phyloP scores from a whole-genome alignment of 2,329 filamentous ascomycete species.

The Colletotrichum sp. region DNA sequence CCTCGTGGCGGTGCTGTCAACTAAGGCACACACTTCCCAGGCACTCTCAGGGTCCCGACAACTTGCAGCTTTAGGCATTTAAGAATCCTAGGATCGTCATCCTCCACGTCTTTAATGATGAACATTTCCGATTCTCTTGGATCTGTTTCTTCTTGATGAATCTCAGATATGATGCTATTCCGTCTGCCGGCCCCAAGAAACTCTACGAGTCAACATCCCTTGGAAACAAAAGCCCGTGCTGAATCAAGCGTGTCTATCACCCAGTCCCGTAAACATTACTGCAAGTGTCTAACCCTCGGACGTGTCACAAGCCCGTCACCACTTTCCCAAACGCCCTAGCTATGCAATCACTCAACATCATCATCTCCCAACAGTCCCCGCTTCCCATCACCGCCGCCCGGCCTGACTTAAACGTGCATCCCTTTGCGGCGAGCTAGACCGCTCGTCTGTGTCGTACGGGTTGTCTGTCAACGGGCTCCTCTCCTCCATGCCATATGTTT shows the following conservation, averaged over 20 bases:
- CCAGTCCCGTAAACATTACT: not conserved
- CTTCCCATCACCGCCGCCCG: not conserved
- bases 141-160: not conserved
- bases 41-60: not conserved
- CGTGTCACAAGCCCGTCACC: not conserved
- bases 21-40: not conserved
- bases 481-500: not conserved
- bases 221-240: not conserved
- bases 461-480: not conserved
- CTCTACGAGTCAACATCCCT: not conserved
- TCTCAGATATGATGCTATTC: not conserved
- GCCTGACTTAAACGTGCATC: not conserved
- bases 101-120: not conserved
- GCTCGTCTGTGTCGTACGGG: not conserved
- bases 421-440: not conserved
- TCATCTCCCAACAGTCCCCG: not conserved
- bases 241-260: not conserved
- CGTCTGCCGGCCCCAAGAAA: not conserved
- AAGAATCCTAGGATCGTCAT: not conserved
- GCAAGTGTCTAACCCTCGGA: not conserved
- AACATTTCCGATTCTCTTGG: not conserved
- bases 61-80: not conserved
- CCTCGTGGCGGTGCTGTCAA: conserved; percentile 9
- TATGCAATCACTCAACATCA: not conserved
- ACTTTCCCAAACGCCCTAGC: not conserved